phyloP scores from a whole-genome alignment of 2,329 filamentous ascomycete genomes.

The Fusarium protoensiforme region DNA sequence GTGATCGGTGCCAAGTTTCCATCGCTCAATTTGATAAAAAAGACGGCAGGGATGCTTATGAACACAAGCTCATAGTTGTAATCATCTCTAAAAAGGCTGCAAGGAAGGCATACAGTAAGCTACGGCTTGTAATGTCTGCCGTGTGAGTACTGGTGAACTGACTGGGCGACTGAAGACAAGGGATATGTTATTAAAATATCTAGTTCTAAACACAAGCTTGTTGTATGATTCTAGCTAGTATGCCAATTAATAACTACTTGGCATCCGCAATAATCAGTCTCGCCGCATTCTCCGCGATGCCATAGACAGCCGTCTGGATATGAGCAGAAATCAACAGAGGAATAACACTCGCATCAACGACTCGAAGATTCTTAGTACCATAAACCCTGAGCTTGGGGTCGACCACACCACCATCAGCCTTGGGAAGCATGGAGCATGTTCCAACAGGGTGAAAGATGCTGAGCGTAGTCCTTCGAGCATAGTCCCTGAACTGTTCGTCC shows the following conservation, averaged over 20 bases:
- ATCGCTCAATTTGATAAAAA: too few species aligned
- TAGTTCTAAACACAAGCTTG: not conserved
- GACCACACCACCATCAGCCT: constrained; percentile 58
- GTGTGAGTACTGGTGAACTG: too few species aligned
- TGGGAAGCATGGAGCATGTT: constrained; percentile 59
- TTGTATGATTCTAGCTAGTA: not conserved
- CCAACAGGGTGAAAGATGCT: constrained; percentile 53
- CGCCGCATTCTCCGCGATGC: constrained; percentile 60
- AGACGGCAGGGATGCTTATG: too few species aligned
- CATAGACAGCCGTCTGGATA: constrained; percentile 64
- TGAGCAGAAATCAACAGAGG: constrained; percentile 59
- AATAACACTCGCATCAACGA: constrained; percentile 43
- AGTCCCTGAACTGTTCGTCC: constrained; percentile 25
- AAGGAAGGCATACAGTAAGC: too few species aligned
- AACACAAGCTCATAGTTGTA: too few species aligned
- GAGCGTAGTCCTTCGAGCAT: constrained; percentile 30
- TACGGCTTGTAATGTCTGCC: too few species aligned
- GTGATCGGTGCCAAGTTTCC: too few species aligned
- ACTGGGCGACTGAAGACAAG: not conserved
- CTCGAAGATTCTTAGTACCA: constrained; percentile 58
- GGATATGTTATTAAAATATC: not conserved
- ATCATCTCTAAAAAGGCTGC: too few species aligned
- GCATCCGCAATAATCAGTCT: constrained; percentile 38
- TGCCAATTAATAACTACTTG: not conserved
- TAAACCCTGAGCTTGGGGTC: constrained; percentile 57